Evolutionary conservation across 805 yeast species (phyloP), one percentile per base, ranked within the genome.

Genomic region (Kazachstania kunashirensis): DNA sequence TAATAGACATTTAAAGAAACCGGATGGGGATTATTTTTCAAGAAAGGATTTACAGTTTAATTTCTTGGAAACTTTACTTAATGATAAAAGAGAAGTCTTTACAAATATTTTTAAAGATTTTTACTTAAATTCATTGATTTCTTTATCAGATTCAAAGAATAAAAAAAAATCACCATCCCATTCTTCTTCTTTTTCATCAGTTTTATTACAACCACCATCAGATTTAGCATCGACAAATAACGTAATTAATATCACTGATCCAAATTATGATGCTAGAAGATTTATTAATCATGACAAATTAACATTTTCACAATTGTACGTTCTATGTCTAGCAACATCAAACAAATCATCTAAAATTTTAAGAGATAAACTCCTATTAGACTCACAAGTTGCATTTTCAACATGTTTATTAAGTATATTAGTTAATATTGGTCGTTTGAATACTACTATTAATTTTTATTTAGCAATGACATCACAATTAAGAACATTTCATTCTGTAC

Each of bases 381-480:
- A 80, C 43, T 70, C 68, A 42, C 72, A 73, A 29, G 68, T 72
- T 59, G 82, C 84, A 1, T 65, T 75, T 27, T 75, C 84, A 13
- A 83, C 84, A 15, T 80, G 84, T 37, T 75, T 84, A 68, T 79
- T 85, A 24, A 85, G 95, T 45, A 61, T 89, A 26, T 66, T 89
- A 42, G 96, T 89, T 13, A 89, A 89, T 53, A 76, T 88, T 37
- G 97, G 97, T 8, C 68, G 96, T 43, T 76, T 89, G 77, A 89
- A 89, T 63, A 89, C 98, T 2, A 89, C 97, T 2, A 79, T 89
- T 36, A 89, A 89, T 61, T 82, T 89, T 54, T 95, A 85, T 39
- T 84, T 94, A 16, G 96, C 86, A 52, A 89, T 89, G 97, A 79
- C 85, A 48, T 84, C 95, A 0, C 89, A 86, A 46, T 68, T 89